Conservation (phyloP, 805 yeast species). For the Yarrowia keelungensis region DNA sequence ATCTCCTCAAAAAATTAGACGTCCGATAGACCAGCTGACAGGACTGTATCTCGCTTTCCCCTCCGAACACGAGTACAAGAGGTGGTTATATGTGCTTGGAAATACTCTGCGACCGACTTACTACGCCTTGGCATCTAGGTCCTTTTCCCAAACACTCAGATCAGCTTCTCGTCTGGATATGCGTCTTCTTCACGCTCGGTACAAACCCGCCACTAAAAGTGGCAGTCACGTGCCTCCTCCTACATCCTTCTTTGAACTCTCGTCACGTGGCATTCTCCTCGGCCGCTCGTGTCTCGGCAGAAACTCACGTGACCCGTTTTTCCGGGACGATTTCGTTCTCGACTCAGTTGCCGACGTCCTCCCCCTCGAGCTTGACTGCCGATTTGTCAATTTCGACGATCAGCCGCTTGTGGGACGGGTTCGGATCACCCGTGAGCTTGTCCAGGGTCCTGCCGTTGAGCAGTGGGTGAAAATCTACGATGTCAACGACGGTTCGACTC, state of each 20-base stretch:
- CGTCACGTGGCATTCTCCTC: slow-evolving; percentile 17
- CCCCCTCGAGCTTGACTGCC: slow-evolving; percentile 20
- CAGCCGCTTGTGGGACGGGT: slow-evolving; percentile 25
- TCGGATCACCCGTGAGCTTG: slow-evolving; percentile 17
- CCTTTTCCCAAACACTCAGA: slow-evolving; percentile 11
- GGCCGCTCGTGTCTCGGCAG: slow-evolving; percentile 23
- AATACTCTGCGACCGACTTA: slow-evolving; percentile 15
- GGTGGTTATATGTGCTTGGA: slow-evolving; percentile 25
- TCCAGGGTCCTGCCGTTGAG: slow-evolving; percentile 27
- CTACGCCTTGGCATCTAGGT: slow-evolving; percentile 10
- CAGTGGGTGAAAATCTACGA: slow-evolving; percentile 34
- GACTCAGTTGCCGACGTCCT: slow-evolving; percentile 21
- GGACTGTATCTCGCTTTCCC: slow-evolving; percentile 23
- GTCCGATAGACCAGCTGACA: slow-evolving; percentile 26
- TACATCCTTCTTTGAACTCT: slow-evolving; percentile 19
- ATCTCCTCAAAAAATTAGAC: slow-evolving; percentile 2
- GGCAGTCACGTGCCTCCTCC: slow-evolving; percentile 26
- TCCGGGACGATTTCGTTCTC: slow-evolving; percentile 27
- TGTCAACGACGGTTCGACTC: slow-evolving; percentile 52
- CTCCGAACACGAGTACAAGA: slow-evolving; percentile 19
- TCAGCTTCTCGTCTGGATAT: slow-evolving; percentile 20
- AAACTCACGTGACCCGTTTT: slow-evolving; percentile 31
- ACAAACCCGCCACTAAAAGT: background rate
- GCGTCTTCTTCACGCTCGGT: slow-evolving; percentile 19
- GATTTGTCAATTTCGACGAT: slow-evolving; percentile 31